phyloP scores from a whole-genome alignment of 805 yeast species.

The Scheffersomyces stipitis region DNA sequence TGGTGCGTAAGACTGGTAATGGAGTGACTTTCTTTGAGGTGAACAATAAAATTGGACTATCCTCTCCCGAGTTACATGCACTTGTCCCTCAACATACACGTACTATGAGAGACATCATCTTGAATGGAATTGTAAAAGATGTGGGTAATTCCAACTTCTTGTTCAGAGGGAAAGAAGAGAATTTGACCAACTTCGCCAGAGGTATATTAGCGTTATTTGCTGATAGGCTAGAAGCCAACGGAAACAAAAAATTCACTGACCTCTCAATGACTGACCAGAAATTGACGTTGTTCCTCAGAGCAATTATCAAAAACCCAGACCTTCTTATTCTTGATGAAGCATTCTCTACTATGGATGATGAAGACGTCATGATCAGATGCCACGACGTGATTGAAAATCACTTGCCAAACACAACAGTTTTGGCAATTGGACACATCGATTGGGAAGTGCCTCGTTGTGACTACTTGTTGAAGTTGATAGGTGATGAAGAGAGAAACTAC shows the following conservation, averaged over 20 bases:
- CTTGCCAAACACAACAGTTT: constrained; percentile 54
- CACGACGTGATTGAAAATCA: constrained; percentile 25
- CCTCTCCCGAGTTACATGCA: constrained; percentile 91
- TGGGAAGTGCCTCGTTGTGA: constrained; percentile 79
- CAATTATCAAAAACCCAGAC: constrained; percentile 75
- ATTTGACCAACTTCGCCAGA: constrained; percentile 13
- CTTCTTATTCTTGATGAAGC: constrained; percentile 89
- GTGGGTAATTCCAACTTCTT: constrained; percentile 62
- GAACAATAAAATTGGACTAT: constrained; percentile 76
- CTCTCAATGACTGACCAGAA: constrained; percentile 75
- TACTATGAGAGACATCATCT: constrained; percentile 55
- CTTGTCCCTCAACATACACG: constrained; percentile 61
- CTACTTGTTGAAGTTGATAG: constrained; percentile 29
- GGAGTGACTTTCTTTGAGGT: constrained; percentile 73
- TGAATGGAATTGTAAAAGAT: constrained; percentile 62
- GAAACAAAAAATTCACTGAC: constrained; percentile 48
- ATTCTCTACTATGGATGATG: constrained; percentile 82
- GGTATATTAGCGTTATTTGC: constrained; percentile 20
- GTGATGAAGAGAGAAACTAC: constrained; percentile 27
- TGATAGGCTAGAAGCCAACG: constrained; percentile 31
- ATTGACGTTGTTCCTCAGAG: constrained; percentile 69
- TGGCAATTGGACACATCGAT: constrained; percentile 79
- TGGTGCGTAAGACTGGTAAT: constrained; percentile 69
- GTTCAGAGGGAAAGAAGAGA: constrained; percentile 35
- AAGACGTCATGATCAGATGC: constrained; percentile 34